Conservation (phyloP, 2,329 filamentous ascomycete species). For the Coniochaeta pulveracea region DNA sequence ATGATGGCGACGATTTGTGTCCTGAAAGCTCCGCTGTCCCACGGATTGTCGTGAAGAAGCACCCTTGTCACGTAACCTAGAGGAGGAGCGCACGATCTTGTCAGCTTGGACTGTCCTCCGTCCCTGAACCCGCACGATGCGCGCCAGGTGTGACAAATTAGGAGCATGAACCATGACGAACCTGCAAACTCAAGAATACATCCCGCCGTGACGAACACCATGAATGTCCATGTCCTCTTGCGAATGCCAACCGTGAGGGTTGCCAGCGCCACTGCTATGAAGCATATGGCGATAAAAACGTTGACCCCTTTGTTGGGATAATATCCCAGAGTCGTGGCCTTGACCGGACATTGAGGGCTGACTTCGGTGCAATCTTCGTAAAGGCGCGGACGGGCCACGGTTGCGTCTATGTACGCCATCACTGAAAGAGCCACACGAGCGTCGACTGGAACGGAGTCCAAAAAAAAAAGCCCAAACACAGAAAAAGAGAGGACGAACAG, state of each 20-base stretch:
- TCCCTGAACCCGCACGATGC: no score
- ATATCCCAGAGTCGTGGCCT: slow-evolving; percentile 42
- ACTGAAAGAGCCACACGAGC: no score
- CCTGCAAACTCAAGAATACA: slow-evolving; percentile 39
- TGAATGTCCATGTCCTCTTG: slow-evolving; percentile 45
- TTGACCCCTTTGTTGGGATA: slow-evolving; percentile 44
- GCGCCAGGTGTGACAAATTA: no score
- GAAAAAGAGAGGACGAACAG: no score
- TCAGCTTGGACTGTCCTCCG: no score
- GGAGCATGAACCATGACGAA: no score
- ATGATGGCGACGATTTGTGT: slow-evolving; percentile 49
- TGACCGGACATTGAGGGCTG: slow-evolving; percentile 34
- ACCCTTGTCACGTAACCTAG: slow-evolving; percentile 42
- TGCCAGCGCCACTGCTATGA: slow-evolving; percentile 29
- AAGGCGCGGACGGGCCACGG: slow-evolving; percentile 4
- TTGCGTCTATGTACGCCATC: no score
- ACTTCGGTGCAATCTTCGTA: slow-evolving; percentile 23
- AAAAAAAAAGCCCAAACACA: no score
- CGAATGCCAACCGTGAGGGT: slow-evolving; percentile 31
- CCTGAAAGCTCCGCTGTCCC: slow-evolving; percentile 40
- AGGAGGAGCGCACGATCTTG: no score
- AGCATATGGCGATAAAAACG: slow-evolving; percentile 39
- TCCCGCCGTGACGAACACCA: slow-evolving; percentile 34
- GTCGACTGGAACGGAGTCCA: no score
- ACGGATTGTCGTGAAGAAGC: slow-evolving; percentile 40